Percentiles rank a stretch among this genome's conserved stretches.
Evolutionary conservation across 768 basidiomycete genomes (phyloP).

Genomic region (Cystobasidiopsis lactophilus): DNA sequence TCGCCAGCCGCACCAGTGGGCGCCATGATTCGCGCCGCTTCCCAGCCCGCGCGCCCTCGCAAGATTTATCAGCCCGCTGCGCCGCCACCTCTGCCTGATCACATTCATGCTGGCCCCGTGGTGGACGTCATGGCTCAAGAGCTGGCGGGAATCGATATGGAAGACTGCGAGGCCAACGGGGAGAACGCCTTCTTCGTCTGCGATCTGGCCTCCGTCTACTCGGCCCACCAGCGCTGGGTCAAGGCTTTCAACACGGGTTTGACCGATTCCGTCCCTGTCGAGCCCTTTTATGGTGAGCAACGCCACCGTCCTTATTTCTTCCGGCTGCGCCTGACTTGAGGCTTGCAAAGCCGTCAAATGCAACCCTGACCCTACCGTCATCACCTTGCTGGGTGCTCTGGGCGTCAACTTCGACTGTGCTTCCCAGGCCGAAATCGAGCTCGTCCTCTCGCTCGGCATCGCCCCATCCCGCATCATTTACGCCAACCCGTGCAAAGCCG

Average conservation of each 20-base stretch:
- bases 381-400: slow-evolving; percentile 68
- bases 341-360: slow-evolving; percentile 62
- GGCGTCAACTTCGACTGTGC: slow-evolving; percentile 96
- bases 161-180: slow-evolving; percentile 33
- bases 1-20: not conserved
- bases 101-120: slow-evolving; percentile 13
- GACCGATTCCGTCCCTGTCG: slow-evolving; percentile 79
- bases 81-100: slow-evolving; percentile 1
- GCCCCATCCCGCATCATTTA: slow-evolving; percentile 71
- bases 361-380: slow-evolving; percentile 87
- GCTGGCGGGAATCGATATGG: slow-evolving; percentile 17
- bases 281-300: slow-evolving; percentile 11
- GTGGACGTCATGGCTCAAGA: slow-evolving; percentile 13
- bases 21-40: not conserved
- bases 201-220: slow-evolving; percentile 69
- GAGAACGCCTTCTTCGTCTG: slow-evolving; percentile 94
- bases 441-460: slow-evolving; percentile 45
- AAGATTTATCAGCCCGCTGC: not conserved
- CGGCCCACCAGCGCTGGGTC: slow-evolving; percentile 64
- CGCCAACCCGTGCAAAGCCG: slow-evolving; percentile 96
- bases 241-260: slow-evolving; percentile 50
- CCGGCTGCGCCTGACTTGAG: slow-evolving; percentile 17
- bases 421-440: slow-evolving; percentile 73
- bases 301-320: slow-evolving; percentile 9
- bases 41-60: not conserved